These are phyloP conservation scores for Tubosaeta brunneosetosa DNA, from an alignment of 768 basidiomycete genomes.

Conservation along the genomic window DNA sequence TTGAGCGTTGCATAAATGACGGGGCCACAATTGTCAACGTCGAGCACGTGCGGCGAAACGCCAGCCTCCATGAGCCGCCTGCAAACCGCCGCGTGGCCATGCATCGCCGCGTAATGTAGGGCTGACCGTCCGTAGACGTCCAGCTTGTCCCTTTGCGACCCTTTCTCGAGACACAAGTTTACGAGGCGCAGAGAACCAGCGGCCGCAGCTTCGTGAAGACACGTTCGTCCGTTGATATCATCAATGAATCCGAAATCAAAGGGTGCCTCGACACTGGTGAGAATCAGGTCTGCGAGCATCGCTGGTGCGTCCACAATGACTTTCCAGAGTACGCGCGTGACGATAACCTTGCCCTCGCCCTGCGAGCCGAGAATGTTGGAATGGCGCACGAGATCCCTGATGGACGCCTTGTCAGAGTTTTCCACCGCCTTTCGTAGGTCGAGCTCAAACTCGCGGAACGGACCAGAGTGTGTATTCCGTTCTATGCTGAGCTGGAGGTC, in stretches of 20 bases:
- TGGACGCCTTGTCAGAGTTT: conserved; percentile 51
- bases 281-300: conserved; percentile 68
- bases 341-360: conserved; percentile 56
- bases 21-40: conserved; percentile 94
- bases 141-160: conserved; percentile 62
- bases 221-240: conserved; percentile 94
- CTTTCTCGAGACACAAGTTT: conserved; percentile 69
- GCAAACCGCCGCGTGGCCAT: conserved; percentile 77
- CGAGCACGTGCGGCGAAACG: conserved; percentile 63
- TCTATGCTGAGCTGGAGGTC: conserved; percentile 68
- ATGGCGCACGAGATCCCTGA: conserved; percentile 66
- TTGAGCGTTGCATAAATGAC: conserved; percentile 88
- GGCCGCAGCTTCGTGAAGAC: conserved; percentile 90
- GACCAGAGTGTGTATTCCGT: conserved; percentile 56
- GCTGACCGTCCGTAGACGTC: conserved; percentile 93
- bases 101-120: conserved; percentile 94
- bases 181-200: conserved; percentile 77
- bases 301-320: conserved; percentile 76
- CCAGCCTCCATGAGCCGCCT: conserved; percentile 66
- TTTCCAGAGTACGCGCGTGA: conserved; percentile 94
- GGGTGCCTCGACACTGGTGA: conserved; percentile 57
- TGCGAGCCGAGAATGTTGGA: conserved; percentile 64
- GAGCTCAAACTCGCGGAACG: conserved; percentile 84
- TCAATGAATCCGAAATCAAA: conserved; percentile 93
- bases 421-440: conserved; percentile 77